These are phyloP conservation scores for Fusarium domesticum DNA, from an alignment of 2,329 filamentous ascomycete species.

Conservation along the genomic window DNA sequence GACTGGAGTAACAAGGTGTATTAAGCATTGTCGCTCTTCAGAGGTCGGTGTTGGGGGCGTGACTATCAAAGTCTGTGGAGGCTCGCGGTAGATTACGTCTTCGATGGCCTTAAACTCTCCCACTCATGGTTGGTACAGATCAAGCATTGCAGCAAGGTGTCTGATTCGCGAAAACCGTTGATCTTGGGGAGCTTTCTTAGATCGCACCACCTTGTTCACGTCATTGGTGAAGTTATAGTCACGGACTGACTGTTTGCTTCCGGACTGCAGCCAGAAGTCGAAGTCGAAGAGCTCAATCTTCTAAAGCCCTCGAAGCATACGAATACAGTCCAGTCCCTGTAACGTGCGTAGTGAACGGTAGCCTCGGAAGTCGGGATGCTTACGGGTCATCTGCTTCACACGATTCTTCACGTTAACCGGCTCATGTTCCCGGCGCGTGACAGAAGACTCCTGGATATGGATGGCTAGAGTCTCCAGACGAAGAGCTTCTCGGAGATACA, in stretches of 20 bases:
- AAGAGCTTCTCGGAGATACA: constrained; percentile 35
- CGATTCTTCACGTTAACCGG: constrained; percentile 16
- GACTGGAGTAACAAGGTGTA: constrained; percentile 2
- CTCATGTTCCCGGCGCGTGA: constrained; percentile 40
- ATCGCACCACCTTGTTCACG: constrained; percentile 23
- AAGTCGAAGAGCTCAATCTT: constrained; percentile 43
- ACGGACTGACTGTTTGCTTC: constrained; percentile 18
- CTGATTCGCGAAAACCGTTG: constrained; percentile 14
- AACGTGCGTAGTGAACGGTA: constrained; percentile 38
- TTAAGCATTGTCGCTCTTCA: background rate
- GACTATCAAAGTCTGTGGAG: background rate
- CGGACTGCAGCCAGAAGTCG: constrained; percentile 19
- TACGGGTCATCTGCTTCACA: constrained; percentile 29
- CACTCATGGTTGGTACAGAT: constrained; percentile 2
- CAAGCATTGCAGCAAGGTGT: constrained; percentile 22
- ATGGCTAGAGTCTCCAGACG: constrained; percentile 42
- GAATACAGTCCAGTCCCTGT: constrained; percentile 45
- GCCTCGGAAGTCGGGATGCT: constrained; percentile 41
- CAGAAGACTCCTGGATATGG: constrained; percentile 39
- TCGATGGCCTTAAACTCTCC: constrained; percentile 1
- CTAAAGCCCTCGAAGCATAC: constrained; percentile 42
- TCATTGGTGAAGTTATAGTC: constrained; percentile 32
- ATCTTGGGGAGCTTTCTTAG: constrained; percentile 13
- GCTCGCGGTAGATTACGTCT: background rate
- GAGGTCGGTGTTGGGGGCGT: constrained; percentile 4